Percentiles rank a stretch among this genome's conserved stretches.
phyloP scores from a whole-genome alignment of 2,329 filamentous ascomycete genomes.

The Remersonia thermophila region DNA sequence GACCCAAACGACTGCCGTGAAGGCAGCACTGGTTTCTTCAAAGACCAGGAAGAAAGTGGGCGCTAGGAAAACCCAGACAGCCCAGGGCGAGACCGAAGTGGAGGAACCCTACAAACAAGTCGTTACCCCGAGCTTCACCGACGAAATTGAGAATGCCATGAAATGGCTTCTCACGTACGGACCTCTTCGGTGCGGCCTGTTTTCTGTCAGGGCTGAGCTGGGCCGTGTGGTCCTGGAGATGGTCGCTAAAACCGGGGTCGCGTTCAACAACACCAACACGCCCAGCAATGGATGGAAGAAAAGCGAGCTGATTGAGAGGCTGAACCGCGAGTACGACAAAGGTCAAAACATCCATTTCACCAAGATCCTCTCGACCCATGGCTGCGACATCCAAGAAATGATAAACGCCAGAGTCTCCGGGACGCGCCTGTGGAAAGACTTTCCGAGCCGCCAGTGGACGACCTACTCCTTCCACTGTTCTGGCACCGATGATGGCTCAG shows the following conservation, averaged over 20 bases:
- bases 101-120: not conserved
- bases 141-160: slow-evolving; percentile 8
- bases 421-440: slow-evolving; percentile 12
- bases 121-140: not conserved
- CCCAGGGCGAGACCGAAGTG: not conserved
- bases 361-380: slow-evolving; percentile 19
- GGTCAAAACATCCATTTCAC: slow-evolving; percentile 18
- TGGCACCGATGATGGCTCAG: not conserved
- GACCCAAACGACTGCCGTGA: too few species aligned
- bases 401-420: slow-evolving; percentile 6
- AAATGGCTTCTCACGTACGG: slow-evolving; percentile 9
- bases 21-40: too few species aligned
- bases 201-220: slow-evolving; percentile 19
- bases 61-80: not conserved
- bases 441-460: slow-evolving; percentile 7
- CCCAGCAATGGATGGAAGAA: slow-evolving; percentile 17
- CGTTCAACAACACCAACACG: slow-evolving; percentile 15
- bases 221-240: slow-evolving; percentile 19
- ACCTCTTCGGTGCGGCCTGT: slow-evolving; percentile 14
- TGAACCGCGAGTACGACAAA: slow-evolving; percentile 10
- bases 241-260: slow-evolving; percentile 12
- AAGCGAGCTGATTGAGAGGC: slow-evolving; percentile 4
- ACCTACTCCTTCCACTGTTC: slow-evolving; percentile 12
- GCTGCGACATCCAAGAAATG: slow-evolving; percentile 15
- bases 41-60: too few species aligned